phyloP scores from a whole-genome alignment of 2,329 filamentous ascomycete genomes.

The Coniochaeta prunicola region DNA sequence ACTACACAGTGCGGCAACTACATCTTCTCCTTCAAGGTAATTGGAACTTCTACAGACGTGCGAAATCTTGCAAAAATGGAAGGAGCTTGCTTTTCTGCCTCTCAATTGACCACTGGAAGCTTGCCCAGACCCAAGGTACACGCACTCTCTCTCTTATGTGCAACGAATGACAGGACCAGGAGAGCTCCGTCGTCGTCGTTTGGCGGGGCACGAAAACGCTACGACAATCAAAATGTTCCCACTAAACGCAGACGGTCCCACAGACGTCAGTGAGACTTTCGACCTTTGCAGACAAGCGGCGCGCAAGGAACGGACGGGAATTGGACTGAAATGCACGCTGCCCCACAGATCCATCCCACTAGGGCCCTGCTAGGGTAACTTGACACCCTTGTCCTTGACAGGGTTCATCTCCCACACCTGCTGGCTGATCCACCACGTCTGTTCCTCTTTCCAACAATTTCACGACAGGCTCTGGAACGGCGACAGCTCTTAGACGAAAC shows the following conservation, averaged over 20 bases:
- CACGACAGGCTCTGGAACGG: not conserved
- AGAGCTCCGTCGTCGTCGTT: no score
- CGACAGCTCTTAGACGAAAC: no score
- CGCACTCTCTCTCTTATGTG: no score
- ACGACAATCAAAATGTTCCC: no score
- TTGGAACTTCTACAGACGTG: no score
- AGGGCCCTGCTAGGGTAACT: conserved; percentile 13
- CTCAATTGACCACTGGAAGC: no score
- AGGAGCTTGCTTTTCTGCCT: no score
- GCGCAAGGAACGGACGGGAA: not conserved
- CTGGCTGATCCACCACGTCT: conserved; percentile 3
- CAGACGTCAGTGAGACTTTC: not conserved
- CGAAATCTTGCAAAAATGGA: no score
- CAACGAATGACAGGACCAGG: no score
- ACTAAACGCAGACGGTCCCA: not conserved
- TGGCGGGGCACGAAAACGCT: not conserved
- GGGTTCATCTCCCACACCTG: conserved; percentile 14
- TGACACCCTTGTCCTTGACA: conserved; percentile 11
- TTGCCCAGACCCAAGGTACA: no score
- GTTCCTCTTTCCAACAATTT: not conserved
- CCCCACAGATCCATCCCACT: conserved; percentile 5
- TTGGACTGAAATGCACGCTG: not conserved
- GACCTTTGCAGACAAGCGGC: not conserved
- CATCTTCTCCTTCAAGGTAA: no score
- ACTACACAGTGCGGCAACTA: no score